These are phyloP conservation scores for Canariomyces notabilis DNA, from an alignment of 2,329 filamentous ascomycete genomes.

Conservation along the genomic window DNA sequence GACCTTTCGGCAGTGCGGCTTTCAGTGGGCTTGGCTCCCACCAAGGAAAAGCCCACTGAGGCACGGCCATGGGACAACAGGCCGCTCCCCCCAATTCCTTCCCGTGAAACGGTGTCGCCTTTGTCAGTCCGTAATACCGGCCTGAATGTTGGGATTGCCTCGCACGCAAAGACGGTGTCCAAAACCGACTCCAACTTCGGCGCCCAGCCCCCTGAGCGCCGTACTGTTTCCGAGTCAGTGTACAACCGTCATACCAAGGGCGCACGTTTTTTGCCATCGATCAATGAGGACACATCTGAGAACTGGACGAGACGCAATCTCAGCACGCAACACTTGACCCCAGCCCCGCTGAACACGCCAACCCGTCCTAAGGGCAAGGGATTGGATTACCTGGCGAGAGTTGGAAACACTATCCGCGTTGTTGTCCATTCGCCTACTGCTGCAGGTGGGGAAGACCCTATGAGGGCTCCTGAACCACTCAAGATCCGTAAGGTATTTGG, in stretches of 20 bases:
- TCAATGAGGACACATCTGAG: slow-evolving; percentile 39
- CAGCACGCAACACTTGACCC: slow-evolving; percentile 41
- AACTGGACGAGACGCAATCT: slow-evolving; percentile 20
- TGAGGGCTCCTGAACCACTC: slow-evolving; percentile 35
- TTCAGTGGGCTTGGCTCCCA: slow-evolving; percentile 9
- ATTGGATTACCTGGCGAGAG: slow-evolving; percentile 42
- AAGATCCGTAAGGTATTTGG: slow-evolving; percentile 36
- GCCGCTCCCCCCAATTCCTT: slow-evolving; percentile 47
- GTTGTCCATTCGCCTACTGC: slow-evolving; percentile 47
- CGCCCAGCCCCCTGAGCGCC: slow-evolving; percentile 33
- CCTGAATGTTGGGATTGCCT: slow-evolving; percentile 14
- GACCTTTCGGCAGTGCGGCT: slow-evolving; percentile 20
- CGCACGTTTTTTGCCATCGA: slow-evolving; percentile 42
- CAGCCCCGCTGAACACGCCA: slow-evolving; percentile 37
- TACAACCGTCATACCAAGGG: slow-evolving; percentile 38
- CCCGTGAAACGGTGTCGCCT: slow-evolving; percentile 29
- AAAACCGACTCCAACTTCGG: slow-evolving; percentile 17
- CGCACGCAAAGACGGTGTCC: slow-evolving; percentile 22
- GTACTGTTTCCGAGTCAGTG: slow-evolving; percentile 48
- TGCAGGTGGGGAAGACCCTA: slow-evolving; percentile 29
- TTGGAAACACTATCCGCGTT: slow-evolving; percentile 50
- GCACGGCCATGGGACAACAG: slow-evolving; percentile 39
- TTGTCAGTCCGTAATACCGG: slow-evolving; percentile 12
- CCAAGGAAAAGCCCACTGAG: slow-evolving; percentile 4
- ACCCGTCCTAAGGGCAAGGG: slow-evolving; percentile 30